phyloP scores from a whole-genome alignment of 768 basidiomycete species.

The Porphyrellus cyaneotinctus region DNA sequence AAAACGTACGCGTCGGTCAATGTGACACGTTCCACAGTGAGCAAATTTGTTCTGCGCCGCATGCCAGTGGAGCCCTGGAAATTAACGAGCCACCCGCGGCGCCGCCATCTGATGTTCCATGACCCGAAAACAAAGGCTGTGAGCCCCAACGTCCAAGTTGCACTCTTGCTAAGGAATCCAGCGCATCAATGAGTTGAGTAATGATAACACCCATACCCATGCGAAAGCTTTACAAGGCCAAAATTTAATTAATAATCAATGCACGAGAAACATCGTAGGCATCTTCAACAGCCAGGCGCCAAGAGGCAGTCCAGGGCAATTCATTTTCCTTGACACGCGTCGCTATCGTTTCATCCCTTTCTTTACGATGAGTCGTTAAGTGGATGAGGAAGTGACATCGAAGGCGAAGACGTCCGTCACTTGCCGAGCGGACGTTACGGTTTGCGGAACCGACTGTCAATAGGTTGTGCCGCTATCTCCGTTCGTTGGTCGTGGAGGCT shows the following conservation, averaged over 20 bases:
- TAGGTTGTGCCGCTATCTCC: not conserved
- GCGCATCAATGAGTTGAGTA: not conserved
- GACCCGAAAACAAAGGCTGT: not conserved
- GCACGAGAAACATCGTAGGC: not conserved
- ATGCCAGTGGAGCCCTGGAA: not conserved
- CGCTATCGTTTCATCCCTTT: not conserved
- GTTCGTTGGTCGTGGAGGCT: too few species aligned
- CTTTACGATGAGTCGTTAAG: not conserved
- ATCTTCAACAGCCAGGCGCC: not conserved
- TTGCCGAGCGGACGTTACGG: not conserved
- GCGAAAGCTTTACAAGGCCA: not conserved
- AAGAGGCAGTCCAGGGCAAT: not conserved
- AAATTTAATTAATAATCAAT: conserved; percentile 6
- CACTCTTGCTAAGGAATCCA: not conserved
- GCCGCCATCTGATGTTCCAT: not conserved
- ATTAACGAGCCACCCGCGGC: not conserved
- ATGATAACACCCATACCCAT: not conserved
- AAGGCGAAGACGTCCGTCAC: not conserved
- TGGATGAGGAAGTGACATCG: not conserved
- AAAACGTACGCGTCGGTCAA: not conserved
- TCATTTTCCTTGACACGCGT: not conserved
- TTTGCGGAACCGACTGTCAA: not conserved
- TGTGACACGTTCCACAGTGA: conserved; percentile 6
- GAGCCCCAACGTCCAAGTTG: not conserved
- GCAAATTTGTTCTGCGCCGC: not conserved